Evolutionary conservation across 2,329 filamentous ascomycete species (phyloP), one percentile per base, ranked within the genome.

Genomic region (Aspergillus novofumigatus): DNA sequence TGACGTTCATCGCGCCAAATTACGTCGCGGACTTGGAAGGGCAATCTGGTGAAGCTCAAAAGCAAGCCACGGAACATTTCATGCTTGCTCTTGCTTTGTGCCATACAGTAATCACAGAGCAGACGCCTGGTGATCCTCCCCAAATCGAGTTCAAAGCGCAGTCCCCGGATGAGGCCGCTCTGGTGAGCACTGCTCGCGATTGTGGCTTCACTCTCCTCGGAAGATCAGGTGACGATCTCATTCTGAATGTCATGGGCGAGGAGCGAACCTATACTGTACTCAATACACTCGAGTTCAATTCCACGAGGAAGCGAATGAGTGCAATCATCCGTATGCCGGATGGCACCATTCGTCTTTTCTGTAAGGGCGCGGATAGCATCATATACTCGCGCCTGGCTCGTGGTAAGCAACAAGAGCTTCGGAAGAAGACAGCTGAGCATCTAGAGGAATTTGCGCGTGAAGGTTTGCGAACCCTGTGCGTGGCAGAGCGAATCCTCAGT

Each of bases 241-340:
- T 90, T 53, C 70, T 99, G 54, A 96, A 96, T 63, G 82, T 96
- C 6, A 84, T 95, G 78, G 95, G 94, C 51, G 83, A 92, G 67
- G 92, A 97, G 65, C 84, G 86, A 49, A 86, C 88, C 60, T 99
- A 94, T 72, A 87, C 86, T 17, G 88, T 99, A 32, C 83, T 99
- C 50, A 97, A 96, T 75, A 96, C 90, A 1, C 87, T 99, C 41
- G 94, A 99, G 72, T 99, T 99, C 80, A 97, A 97, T 73, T 97
- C 93, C 0, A 92, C 89, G 47, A 85, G 94, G 68, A 99, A 99
- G 78, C 86, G 94, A 64, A 99, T 99, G 94, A 97, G 92, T 75
- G 91, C 92, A 2, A 97, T 99, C 64, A 87, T 99, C 52, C 85
- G 90, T 57, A 96, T 97, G 92, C 93, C 94, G 0, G 86, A 97